Evolutionary conservation across 148 eudicot species (phyloP).

Genomic region (Limonium bicolor): DNA sequence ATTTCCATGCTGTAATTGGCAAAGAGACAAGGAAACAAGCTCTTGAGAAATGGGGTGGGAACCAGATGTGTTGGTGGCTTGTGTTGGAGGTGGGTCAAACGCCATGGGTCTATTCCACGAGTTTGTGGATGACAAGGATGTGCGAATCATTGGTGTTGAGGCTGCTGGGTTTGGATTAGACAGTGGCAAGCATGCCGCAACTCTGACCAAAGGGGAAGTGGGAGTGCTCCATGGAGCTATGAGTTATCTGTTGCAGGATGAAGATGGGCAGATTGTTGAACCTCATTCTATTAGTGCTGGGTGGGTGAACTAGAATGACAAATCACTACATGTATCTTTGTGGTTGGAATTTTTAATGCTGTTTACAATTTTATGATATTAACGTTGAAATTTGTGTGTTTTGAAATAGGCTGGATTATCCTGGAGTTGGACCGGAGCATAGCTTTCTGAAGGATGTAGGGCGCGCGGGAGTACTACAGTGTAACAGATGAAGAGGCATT

Average conservation of each 20-base stretch:
- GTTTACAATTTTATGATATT: too few species aligned
- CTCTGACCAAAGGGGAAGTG: conserved; percentile 80
- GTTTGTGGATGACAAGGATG: conserved; percentile 68
- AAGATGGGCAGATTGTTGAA: conserved; percentile 90
- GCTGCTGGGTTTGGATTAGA: conserved; percentile 82
- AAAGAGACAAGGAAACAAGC: conserved; percentile 92
- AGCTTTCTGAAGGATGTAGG: conserved; percentile 60
- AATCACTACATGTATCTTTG: too few species aligned
- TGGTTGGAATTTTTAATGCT: too few species aligned
- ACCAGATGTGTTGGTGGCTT: conserved; percentile 87
- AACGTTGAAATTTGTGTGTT: too few species aligned
- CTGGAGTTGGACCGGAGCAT: conserved; percentile 71
- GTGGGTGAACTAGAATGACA: too few species aligned
- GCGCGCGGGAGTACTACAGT: conserved; percentile 52
- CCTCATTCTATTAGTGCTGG: conserved; percentile 99
- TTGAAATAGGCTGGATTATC: conserved; percentile 60
- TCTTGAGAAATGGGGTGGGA: conserved; percentile 97
- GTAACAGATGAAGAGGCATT: conserved; percentile 53
- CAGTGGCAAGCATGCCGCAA: conserved; percentile 79
- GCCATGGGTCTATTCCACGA: conserved; percentile 93
- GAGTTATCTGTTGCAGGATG: conserved; percentile 97
- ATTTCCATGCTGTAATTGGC: conserved; percentile 85
- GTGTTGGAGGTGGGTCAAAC: conserved; percentile 95
- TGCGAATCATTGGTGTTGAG: conserved; percentile 79
- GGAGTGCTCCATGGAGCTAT: conserved; percentile 97